These are phyloP conservation scores for Zymoseptoria ardabiliae DNA, from an alignment of 2,329 filamentous ascomycete species.

Conservation along the genomic window DNA sequence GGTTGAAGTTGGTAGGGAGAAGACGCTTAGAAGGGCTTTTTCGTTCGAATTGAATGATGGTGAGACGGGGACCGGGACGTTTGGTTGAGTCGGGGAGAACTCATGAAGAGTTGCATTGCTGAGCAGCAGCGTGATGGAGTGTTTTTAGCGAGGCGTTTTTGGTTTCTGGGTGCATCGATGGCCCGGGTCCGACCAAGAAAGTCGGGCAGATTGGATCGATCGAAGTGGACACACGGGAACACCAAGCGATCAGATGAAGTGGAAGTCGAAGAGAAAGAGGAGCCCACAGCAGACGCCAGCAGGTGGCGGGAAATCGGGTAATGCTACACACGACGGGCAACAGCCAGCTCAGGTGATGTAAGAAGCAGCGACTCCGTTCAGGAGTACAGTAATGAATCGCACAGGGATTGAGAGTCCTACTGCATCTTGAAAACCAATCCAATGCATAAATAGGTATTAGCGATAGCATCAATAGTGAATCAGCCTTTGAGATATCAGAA, in stretches of 20 bases:
- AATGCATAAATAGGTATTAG: background rate
- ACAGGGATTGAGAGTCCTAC: background rate
- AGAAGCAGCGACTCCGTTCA: background rate
- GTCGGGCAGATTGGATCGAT: background rate
- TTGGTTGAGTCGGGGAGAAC: background rate
- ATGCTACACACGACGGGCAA: background rate
- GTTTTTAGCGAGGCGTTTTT: background rate
- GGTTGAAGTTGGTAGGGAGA: conserved; percentile 12
- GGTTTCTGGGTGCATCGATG: background rate
- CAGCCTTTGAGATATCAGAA: background rate
- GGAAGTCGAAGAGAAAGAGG: background rate
- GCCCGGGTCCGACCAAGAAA: background rate
- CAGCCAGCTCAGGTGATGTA: background rate
- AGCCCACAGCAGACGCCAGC: background rate
- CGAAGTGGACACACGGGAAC: background rate
- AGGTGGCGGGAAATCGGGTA: background rate
- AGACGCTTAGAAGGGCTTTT: conserved; percentile 14
- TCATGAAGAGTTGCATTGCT: background rate
- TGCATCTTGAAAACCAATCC: background rate
- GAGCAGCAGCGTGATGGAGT: background rate
- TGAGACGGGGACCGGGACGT: conserved; percentile 3
- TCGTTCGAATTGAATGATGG: conserved; percentile 18
- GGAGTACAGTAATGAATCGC: background rate
- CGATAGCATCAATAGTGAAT: background rate
- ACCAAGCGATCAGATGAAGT: background rate